Evolutionary conservation across 225 moss, liverwort and hornwort species (phyloP).

Genomic region (Asterella californica): DNA sequence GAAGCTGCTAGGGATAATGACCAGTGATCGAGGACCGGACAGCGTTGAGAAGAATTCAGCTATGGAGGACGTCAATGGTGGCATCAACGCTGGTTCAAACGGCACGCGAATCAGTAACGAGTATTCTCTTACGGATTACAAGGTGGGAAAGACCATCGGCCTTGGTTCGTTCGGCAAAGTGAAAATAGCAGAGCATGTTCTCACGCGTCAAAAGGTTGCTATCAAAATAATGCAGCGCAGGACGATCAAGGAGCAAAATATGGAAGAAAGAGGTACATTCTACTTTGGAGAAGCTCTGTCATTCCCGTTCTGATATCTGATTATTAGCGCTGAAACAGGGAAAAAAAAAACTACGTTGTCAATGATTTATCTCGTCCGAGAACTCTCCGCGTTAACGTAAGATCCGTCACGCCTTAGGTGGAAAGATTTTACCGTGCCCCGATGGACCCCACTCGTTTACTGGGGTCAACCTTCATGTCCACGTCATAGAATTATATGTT

Average conservation of each 20-base stretch:
- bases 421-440: neutral
- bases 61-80: conserved; percentile 18
- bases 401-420: neutral
- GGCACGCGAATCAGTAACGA: conserved; percentile 9
- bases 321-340: neutral
- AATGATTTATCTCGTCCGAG: neutral
- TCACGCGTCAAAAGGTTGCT: conserved; percentile 23
- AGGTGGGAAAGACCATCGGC: conserved; percentile 24
- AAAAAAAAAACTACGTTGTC: neutral
- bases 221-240: conserved; percentile 24
- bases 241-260: conserved; percentile 16
- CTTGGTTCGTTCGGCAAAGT: conserved; percentile 26
- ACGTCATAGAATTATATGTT: neutral
- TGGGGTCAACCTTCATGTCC: neutral
- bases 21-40: conserved; percentile 9
- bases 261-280: conserved; percentile 24
- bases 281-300: neutral
- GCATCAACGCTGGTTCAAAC: neutral
- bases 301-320: neutral
- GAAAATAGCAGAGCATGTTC: conserved; percentile 24
- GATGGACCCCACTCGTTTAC: neutral
- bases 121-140: conserved; percentile 21
- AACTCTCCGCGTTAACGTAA: neutral
- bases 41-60: conserved; percentile 5
- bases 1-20: conserved; percentile 1